phyloP scores from a whole-genome alignment of 768 basidiomycete genomes.

The Suillus lakei region DNA sequence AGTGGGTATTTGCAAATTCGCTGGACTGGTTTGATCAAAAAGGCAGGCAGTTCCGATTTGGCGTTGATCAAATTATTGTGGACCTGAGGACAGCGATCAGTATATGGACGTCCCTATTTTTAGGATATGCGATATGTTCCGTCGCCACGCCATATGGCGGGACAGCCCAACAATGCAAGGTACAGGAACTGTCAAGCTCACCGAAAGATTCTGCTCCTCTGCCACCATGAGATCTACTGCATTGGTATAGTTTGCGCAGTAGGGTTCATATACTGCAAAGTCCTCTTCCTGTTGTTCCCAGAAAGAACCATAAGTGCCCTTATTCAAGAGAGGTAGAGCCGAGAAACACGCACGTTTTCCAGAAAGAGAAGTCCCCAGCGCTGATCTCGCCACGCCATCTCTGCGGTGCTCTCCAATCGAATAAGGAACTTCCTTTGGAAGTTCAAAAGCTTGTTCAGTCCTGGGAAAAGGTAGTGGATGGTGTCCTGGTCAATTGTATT shows the following conservation, averaged over 20 bases:
- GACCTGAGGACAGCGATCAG: conserved; percentile 48
- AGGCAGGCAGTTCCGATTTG: conserved; percentile 91
- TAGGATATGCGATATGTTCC: conserved; percentile 12
- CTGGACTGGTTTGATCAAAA: conserved; percentile 98
- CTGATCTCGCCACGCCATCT: conserved; percentile 82
- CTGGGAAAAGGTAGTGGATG: conserved; percentile 94
- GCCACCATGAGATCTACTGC: conserved; percentile 85
- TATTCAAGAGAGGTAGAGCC: conserved; percentile 26
- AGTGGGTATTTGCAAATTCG: conserved; percentile 98
- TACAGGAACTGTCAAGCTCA: conserved; percentile 47
- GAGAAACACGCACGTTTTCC: conserved; percentile 69
- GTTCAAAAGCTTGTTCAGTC: conserved; percentile 92
- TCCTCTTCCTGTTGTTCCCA: conserved; percentile 86
- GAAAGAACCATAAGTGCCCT: conserved; percentile 13
- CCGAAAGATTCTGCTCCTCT: conserved; percentile 85
- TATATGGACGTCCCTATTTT: conserved; percentile 28
- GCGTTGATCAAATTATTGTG: conserved; percentile 86
- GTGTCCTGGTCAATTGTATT: conserved; percentile 93
- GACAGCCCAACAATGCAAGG: conserved; percentile 1
- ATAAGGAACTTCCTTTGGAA: conserved; percentile 96
- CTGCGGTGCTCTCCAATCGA: conserved; percentile 84
- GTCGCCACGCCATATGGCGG: conserved; percentile 32
- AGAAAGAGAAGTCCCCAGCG: conserved; percentile 88
- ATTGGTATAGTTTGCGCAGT: conserved; percentile 92
- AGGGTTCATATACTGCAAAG: conserved; percentile 95